These are phyloP conservation scores for Puccinia novopanici DNA, from an alignment of 1,284 basidiomycete species.

Conservation along the genomic window DNA sequence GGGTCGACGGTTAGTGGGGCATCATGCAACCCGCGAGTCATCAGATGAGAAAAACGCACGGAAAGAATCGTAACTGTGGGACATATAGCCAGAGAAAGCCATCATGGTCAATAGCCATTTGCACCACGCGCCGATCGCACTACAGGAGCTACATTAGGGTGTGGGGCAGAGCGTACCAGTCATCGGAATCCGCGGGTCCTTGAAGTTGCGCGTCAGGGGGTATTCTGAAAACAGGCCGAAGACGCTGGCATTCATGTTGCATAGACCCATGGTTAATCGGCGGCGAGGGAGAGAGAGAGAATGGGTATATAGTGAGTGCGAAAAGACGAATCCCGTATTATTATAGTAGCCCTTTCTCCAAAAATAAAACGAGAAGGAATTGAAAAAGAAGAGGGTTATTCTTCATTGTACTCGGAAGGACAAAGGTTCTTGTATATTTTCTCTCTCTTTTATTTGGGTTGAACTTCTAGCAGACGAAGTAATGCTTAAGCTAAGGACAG, in stretches of 20 bases:
- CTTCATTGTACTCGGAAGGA: neutral
- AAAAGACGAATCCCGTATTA: neutral
- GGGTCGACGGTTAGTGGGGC: neutral
- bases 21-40: neutral
- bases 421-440: no score
- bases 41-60: neutral
- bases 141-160: no score
- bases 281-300: constrained; percentile 12
- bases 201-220: constrained; percentile 27
- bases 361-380: no score
- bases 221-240: constrained; percentile 34
- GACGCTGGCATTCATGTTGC: neutral
- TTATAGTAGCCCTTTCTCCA: neutral
- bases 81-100: no score
- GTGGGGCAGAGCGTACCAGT: neutral
- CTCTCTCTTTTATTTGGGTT: no score
- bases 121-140: no score
- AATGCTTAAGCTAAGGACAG: no score
- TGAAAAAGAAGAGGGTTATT: neutral
- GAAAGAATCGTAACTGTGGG: constrained; percentile 15
- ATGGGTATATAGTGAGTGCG: neutral
- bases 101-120: no score
- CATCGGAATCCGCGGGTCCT: constrained; percentile 15
- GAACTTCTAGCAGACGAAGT: no score
- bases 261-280: neutral